Base-by-base conservation (phyloP, 2,329 filamentous ascomycete species). In the Fusarium sp. region DNA sequence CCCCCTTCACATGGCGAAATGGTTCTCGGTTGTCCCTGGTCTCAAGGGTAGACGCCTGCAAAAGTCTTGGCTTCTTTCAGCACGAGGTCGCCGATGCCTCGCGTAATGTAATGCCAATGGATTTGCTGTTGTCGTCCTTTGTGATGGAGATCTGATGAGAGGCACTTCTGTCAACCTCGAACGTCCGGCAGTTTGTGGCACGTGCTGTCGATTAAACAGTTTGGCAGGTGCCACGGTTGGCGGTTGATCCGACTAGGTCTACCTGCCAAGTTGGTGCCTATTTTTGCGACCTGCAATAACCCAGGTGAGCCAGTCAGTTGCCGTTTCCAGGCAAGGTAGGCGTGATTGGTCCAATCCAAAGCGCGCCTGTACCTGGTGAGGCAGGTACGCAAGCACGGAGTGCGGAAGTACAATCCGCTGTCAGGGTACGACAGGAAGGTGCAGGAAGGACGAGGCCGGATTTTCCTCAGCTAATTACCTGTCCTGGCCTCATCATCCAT, bases 211-310 rank as follows among this genome's bases (percentile, higher is more conserved):
- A 46, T 34, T 56, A 31, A 53, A 46, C 6, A 31, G 49, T 55
- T 56, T 56, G 38, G 50, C 50, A 61, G 58, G 58, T 61, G 50
- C 50, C 40, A 55, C 31, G 44, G 57, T 23, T 61, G 58, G 18
- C 18, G 53, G 34, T 61, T 55, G 56, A 51, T 59, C 42, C 20
- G 56, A 33, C 44, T 29, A 29, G 27, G 27, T 10, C 27, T 58
- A 27, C 8, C 25, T 51, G 46, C 25, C 16, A 31, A 23, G 42
- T 25, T 25, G 46, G 25, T 51, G 18, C 23, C 42, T 53, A 53
- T 53, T 53, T 54, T 54, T 25, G 51, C 18, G 14, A 44, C 38
- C 18, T 44, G 38, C 27, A 38, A 27, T 55, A 55, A 38, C 51
- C 51, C 36, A 31, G 16, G 20, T 33, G 29, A 31, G 49, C 14